Evolutionary conservation across 805 yeast genomes (phyloP).

Genomic region (Pichia deserticola): DNA sequence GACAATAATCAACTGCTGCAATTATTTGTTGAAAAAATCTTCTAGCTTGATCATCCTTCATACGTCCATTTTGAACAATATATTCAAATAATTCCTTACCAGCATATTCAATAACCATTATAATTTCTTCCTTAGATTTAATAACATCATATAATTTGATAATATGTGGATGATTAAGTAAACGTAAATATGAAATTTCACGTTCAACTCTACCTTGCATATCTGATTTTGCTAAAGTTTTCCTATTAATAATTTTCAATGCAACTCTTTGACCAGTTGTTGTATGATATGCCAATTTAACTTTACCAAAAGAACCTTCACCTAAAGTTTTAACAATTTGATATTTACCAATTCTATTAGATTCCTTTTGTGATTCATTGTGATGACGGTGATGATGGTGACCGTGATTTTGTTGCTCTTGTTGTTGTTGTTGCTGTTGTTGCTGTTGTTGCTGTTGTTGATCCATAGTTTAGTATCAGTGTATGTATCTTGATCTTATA

Average conservation of each 20-base stretch:
- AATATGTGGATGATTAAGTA: conserved; percentile 91
- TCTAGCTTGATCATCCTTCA: conserved; percentile 88
- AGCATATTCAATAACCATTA: conserved; percentile 95
- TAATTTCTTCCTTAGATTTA: conserved; percentile 89
- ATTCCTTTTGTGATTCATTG: conserved; percentile 7
- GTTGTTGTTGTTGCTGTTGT: conserved; percentile 2
- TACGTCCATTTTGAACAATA: conserved; percentile 86
- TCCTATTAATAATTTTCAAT: conserved; percentile 83
- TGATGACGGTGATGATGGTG: conserved; percentile 16
- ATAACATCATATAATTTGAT: conserved; percentile 93
- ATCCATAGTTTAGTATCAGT: no score
- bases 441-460: neutral
- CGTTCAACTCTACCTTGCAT: conserved; percentile 97
- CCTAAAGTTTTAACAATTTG: conserved; percentile 90
- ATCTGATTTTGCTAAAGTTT: conserved; percentile 86
- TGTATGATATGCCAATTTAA: conserved; percentile 81
- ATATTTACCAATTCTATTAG: conserved; percentile 72
- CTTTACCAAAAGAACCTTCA: conserved; percentile 96
- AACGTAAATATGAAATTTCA: conserved; percentile 81
- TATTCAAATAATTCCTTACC: conserved; percentile 95
- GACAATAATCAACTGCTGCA: conserved; percentile 95
- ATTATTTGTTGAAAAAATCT: conserved; percentile 94
- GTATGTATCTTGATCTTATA: no score
- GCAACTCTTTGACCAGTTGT: conserved; percentile 92
- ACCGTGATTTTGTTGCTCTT: conserved; percentile 8